phyloP scores from a whole-genome alignment of 176 grass and related monocot genomes.

The Bolboschoenus planiculmis region DNA sequence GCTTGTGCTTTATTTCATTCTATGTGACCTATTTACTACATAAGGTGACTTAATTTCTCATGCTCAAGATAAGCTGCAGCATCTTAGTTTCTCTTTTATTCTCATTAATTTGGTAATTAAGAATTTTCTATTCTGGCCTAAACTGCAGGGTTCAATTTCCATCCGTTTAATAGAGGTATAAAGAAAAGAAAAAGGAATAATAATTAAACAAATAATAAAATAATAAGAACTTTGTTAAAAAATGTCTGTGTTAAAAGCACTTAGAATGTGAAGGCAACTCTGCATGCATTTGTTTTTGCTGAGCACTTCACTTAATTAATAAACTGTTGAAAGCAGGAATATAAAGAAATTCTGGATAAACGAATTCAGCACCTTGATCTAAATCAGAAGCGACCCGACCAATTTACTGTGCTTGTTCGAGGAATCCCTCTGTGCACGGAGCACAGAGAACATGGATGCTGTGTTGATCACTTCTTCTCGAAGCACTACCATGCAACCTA shows the following conservation, averaged over 20 bases:
- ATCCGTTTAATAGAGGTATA: neutral
- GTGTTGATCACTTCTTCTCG: conserved; percentile 74
- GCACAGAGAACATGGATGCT: conserved; percentile 59
- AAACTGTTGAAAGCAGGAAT: conserved; percentile 46
- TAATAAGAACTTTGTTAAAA: no score
- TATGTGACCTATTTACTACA: conserved; percentile 69
- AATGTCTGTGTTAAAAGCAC: neutral
- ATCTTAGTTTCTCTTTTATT: conserved; percentile 5
- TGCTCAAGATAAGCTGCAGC: neutral
- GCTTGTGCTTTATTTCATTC: conserved; percentile 71
- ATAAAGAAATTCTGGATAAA: conserved; percentile 41
- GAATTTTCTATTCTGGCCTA: neutral
- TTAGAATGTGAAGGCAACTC: neutral
- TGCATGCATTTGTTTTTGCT: neutral
- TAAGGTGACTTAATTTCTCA: conserved; percentile 34
- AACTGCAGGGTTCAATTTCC: neutral
- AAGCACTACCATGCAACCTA: conserved; percentile 60
- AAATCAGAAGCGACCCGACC: conserved; percentile 48
- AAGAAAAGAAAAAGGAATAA: no score
- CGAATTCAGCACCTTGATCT: conserved; percentile 50
- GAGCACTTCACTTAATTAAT: neutral
- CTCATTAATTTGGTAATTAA: neutral
- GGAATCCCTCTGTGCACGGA: conserved; percentile 63
- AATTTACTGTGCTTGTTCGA: conserved; percentile 70
- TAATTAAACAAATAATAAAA: no score